Evolutionary conservation across 306 rosid genomes (phyloP), one percentile per base, ranked within the genome.

Genomic region (Gleditsia sinensis): DNA sequence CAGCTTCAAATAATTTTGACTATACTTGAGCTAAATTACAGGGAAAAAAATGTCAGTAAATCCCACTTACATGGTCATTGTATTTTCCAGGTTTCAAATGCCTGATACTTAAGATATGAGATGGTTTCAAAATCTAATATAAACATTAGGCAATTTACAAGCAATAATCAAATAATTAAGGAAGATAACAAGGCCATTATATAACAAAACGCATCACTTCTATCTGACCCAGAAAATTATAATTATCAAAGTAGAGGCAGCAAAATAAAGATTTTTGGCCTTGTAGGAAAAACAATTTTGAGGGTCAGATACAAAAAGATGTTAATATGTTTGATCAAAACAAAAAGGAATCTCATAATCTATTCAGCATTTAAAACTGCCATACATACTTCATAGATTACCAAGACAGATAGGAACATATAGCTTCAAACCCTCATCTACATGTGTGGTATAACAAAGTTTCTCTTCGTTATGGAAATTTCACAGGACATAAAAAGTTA

Each of bases 51-150:
- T 28, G 21, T 53, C 21, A 53, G 58, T 34, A 69, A 69, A 63
- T 46, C 37, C 70, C 9, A 63, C 59, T 60, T 68, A 33, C 33
- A 27, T n/a, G 17, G 25, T 37, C 27, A 60, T 45, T 32, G 42
- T 42, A 45, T 51, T 62, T 78, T 30, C 43, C 24, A 54, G 12
- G 54, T 64, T n/a, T 55, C 19, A 17, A 69, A 84, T 10, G 40
- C 51, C 68, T 63, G 23, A 24, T 37, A 68, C 56, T 23, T 40
- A 46, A 14, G 50, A 53, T 20, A 56, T 28, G 69, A 48, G 33
- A 69, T 5, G 9, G 17, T 56, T 69, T 36, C 80, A 70, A 56
- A n/a, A n/a, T n/a, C n/a, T n/a, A n/a, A n/a, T n/a, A n/a, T n/a
- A n/a, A n/a, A n/a, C n/a, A n/a, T n/a, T n/a, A n/a, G n/a, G n/a